Base-by-base conservation (phyloP, 2,329 filamentous ascomycete genomes). In the Botrytis deweyae region DNA sequence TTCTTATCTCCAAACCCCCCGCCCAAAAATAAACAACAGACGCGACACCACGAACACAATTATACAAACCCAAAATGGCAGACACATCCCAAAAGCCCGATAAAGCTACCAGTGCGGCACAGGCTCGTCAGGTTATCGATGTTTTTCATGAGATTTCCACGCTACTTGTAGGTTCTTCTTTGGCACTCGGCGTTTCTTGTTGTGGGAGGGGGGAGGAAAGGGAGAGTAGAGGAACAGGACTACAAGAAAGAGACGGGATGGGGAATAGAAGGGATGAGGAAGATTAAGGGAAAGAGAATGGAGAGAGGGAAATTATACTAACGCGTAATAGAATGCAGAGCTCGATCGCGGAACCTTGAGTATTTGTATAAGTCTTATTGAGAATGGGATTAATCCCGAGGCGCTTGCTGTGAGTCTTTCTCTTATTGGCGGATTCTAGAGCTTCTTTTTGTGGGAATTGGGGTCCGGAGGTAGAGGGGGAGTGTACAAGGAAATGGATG, bases 331-430 rank as follows among this genome's bases (percentile, higher is more conserved):
- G 95, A 98, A 98, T 84, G 97, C 95, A 76, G 90, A 97, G 77
- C 90, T 99, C 64, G 95, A 98, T 83, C 91, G 95, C 46, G 92
- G 94, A 72, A 94, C 95, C 33, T 87, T 99, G 29, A 97, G 95
- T 4, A 93, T 98, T 76, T 99, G 96, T 83, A 95, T 98, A 75
- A 97, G 94, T 72, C 88, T 99, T 83, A 97, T 99, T 78, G 96
- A 99, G 84, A 97, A 97, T 81, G 96, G 96, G 22, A 94, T 98
- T 44, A 97, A 97, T 81, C 96, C 96, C 0, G 95, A 98, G 82
- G 96, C 95, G 1, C 86, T 99, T 46, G 95, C 95, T 38, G 96
- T 98, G 87, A 81, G 93, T 79, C 1, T 10, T 59, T 49, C 16
- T 40, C 16, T 8, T 33, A 22, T 16, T 18, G 2, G 12, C 4